These are phyloP conservation scores for Silene coronaria DNA, from an alignment of 179 eudicot species.

Conservation along the genomic window DNA sequence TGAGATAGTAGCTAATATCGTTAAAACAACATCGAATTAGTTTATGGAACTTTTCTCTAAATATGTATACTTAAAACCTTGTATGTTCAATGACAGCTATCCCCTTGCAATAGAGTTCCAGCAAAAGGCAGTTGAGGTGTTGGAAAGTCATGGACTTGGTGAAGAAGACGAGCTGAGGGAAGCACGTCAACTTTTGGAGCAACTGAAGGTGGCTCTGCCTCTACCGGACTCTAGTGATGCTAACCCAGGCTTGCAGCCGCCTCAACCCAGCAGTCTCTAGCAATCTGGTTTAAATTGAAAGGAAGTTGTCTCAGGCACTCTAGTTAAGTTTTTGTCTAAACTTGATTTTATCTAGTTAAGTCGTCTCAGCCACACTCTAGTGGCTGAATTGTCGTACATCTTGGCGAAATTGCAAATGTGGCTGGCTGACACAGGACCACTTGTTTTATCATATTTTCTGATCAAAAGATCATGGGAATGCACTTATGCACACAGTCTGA, in stretches of 20 bases:
- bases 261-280: background rate
- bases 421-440: too few species aligned
- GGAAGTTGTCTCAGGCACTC: too few species aligned
- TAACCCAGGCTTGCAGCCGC: background rate
- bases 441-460: background rate
- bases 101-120: constrained; percentile 73
- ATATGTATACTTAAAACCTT: background rate
- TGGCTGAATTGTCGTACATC: too few species aligned
- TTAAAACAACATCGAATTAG: too few species aligned
- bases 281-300: too few species aligned
- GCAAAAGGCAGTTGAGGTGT: constrained; percentile 39
- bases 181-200: constrained; percentile 55
- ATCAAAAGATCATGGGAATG: background rate
- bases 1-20: too few species aligned
- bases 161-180: constrained; percentile 61
- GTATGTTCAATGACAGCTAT: constrained; percentile 48
- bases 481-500: background rate
- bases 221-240: constrained; percentile 38
- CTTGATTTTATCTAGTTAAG: too few species aligned
- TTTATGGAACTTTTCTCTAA: too few species aligned
- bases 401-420: too few species aligned
- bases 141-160: constrained; percentile 64
- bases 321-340: too few species aligned
- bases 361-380: too few species aligned
- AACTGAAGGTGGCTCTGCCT: constrained; percentile 60